Percentiles rank a stretch among this genome's conserved stretches.
phyloP scores from a whole-genome alignment of 306 rosid species.

The Lupinus albus region DNA sequence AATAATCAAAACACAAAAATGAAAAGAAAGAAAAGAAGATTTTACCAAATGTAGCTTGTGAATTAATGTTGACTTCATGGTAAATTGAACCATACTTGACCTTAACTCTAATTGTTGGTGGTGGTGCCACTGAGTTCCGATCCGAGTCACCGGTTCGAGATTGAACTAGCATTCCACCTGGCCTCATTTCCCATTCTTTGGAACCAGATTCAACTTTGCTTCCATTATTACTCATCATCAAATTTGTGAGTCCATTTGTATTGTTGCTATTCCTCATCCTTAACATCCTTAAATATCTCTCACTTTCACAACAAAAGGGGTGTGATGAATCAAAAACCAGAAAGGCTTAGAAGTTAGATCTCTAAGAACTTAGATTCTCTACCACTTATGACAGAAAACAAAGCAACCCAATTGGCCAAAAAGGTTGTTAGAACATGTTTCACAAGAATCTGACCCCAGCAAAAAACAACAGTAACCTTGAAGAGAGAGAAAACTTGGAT shows the following conservation, averaged over 20 bases:
- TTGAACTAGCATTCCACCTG: slow-evolving; percentile 99
- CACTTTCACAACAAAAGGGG: slow-evolving; percentile 25
- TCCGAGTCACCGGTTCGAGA: slow-evolving; percentile 63
- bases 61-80: slow-evolving; percentile 80
- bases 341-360: slow-evolving; percentile 49
- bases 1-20: not conserved
- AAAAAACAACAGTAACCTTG: slow-evolving; percentile 1
- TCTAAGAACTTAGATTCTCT: slow-evolving; percentile 45
- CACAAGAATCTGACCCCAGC: slow-evolving; percentile 54
- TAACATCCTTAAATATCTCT: slow-evolving; percentile 60
- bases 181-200: slow-evolving; percentile 87
- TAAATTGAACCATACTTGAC: slow-evolving; percentile 77
- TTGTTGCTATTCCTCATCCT: slow-evolving; percentile 60
- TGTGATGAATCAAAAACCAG: not conserved
- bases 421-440: slow-evolving; percentile 42
- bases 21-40: not conserved
- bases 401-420: slow-evolving; percentile 56
- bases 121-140: slow-evolving; percentile 65
- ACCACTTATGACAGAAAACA: slow-evolving; percentile 51
- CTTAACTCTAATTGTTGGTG: slow-evolving; percentile 71
- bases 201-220: slow-evolving; percentile 53
- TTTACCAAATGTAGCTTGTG: slow-evolving; percentile 88
- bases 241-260: slow-evolving; percentile 46
- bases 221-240: slow-evolving; percentile 48
- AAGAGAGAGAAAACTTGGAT: slow-evolving; percentile 13